Evolutionary conservation across 257 asterid species (phyloP), one percentile per base, ranked within the genome.

Genomic region (Ehretia macrophylla): DNA sequence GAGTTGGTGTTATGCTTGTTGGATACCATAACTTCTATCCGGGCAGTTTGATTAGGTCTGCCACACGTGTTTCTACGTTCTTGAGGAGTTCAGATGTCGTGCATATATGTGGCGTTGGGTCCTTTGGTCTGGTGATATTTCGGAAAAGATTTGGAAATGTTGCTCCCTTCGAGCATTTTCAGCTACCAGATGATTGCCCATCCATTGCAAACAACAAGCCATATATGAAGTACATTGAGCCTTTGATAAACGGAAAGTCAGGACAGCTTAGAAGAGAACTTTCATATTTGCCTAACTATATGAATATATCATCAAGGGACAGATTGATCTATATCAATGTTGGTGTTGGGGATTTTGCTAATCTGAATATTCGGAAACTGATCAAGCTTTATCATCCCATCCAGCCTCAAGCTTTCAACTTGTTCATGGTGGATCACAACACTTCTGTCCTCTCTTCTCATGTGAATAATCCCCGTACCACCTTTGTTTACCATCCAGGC

Each of bases 251-350:
- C 19, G 48, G 64, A 48, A 57, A 20, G 27, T 16, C 27, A 10
- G 52, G 54, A n/a, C 56, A n/a, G 16, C 17, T 44, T 3, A 47
- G 52, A 16, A 65, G 58, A 3, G 60, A 82, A 11, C 65, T 65
- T 42, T 66, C 85, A 1, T 86, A 89, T 73, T 75, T 93, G 27
- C 89, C 92, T 12, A 66, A 71, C 6, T 65, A 64, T 72, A 72
- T 81, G 96, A 76, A 93, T 55, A 77, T 89, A 64, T 86, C 99
- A 20, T 72, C 94, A 0, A 83, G 96, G 73, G 83, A 80, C 79
- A 84, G 73, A 51, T 50, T 93, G 61, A 69, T 86, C 20, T 85
- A 89, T 50, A 72, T 93, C 60, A 89, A 81, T 59, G 32, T 93
- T 5, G 99, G 99, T 0, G 94, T 79, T 0, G 89, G 90, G 37